Percentiles rank a stretch among this genome's conserved stretches.
Evolutionary conservation across 2,329 filamentous ascomycete genomes (phyloP).

Genomic region (Penicillium glabrum): DNA sequence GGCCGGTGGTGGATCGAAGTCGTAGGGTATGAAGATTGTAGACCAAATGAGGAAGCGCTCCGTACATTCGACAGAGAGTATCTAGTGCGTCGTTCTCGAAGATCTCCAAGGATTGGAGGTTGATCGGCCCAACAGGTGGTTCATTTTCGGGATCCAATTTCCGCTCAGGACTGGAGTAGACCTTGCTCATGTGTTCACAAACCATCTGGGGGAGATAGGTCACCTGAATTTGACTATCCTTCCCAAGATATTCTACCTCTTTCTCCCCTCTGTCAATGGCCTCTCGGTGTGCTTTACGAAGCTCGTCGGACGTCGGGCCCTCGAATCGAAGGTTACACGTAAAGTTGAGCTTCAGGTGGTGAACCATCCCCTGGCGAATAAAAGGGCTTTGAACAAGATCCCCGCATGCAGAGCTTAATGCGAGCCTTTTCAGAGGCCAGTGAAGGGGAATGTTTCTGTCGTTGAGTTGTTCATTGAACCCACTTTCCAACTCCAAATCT

Average conservation of each 20-base stretch:
- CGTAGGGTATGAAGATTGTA: slow-evolving; percentile 15
- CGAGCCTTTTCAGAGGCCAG: slow-evolving; percentile 23
- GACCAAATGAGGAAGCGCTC: slow-evolving; percentile 20
- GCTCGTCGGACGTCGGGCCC: slow-evolving; percentile 18
- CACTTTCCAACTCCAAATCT: slow-evolving; percentile 18
- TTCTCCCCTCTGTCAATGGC: slow-evolving; percentile 19
- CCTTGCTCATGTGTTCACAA: slow-evolving; percentile 10
- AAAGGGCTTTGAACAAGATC: slow-evolving; percentile 17
- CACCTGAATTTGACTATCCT: slow-evolving; percentile 14
- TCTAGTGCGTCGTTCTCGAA: slow-evolving; percentile 28
- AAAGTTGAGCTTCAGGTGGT: slow-evolving; percentile 19
- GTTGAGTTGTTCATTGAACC: slow-evolving; percentile 24
- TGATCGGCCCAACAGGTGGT: not conserved
- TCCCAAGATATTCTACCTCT: slow-evolving; percentile 7
- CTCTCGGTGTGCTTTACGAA: slow-evolving; percentile 6
- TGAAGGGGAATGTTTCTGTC: slow-evolving; percentile 25
- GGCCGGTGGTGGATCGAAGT: slow-evolving; percentile 20
- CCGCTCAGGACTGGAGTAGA: slow-evolving; percentile 4
- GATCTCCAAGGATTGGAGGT: slow-evolving; percentile 25
- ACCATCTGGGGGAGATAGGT: slow-evolving; percentile 14
- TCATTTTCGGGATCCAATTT: slow-evolving; percentile 4
- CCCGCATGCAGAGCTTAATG: slow-evolving; percentile 12
- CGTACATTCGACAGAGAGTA: slow-evolving; percentile 20
- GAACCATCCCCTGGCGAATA: slow-evolving; percentile 19
- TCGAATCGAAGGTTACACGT: slow-evolving; percentile 26